Conservation (phyloP, 2,329 filamentous ascomycete species). For the Neofusicoccum kwambonambiense region DNA sequence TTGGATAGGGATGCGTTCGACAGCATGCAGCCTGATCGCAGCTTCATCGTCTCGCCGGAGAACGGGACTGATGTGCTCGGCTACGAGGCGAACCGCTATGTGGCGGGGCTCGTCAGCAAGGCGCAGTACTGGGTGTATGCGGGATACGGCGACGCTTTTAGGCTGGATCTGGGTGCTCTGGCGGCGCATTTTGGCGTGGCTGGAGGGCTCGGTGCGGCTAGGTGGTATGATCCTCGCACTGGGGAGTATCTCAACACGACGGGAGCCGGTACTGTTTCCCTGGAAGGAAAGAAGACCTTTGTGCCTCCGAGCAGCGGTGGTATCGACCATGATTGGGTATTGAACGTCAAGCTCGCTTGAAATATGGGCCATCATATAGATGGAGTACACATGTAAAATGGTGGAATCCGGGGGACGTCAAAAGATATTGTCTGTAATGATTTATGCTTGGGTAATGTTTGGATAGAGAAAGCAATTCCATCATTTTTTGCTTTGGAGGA, state of each 20-base stretch:
- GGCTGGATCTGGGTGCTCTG: background rate
- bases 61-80: background rate
- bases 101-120: background rate
- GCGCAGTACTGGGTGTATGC: background rate
- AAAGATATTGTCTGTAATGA: no score
- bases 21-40: background rate
- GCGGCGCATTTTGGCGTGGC: background rate
- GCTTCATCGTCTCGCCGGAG: background rate
- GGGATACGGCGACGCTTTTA: conserved; percentile 2
- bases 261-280: background rate
- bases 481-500: no score
- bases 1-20: background rate
- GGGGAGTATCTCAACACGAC: background rate
- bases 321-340: conserved; percentile 1
- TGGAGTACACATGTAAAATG: no score
- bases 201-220: background rate
- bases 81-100: background rate
- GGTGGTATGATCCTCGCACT: background rate
- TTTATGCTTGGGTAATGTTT: no score
- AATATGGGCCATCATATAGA: no score
- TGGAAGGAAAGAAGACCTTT: background rate
- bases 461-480: no score
- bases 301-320: background rate
- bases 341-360: background rate
- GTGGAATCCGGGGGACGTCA: no score